These are phyloP conservation scores for Pseudogymnoascus destructans DNA, from an alignment of 2,329 filamentous ascomycete genomes.

Conservation along the genomic window DNA sequence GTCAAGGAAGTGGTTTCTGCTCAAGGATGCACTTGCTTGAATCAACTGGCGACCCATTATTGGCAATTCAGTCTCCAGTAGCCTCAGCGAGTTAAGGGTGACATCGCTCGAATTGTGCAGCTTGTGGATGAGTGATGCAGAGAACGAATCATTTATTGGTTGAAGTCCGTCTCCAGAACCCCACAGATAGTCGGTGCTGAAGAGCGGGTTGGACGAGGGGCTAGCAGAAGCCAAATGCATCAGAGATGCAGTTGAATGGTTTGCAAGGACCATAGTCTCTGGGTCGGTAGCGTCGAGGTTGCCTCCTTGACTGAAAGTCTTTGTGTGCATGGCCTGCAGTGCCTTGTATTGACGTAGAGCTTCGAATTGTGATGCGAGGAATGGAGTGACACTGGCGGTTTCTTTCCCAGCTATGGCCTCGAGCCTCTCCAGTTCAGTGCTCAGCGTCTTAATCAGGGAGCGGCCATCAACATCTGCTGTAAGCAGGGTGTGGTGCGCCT, in stretches of 20 bases:
- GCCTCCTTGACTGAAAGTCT: conserved; percentile 1
- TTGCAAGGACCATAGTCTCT: conserved; percentile 23
- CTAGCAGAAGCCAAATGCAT: conserved; percentile 21
- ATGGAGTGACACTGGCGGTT: conserved; percentile 33
- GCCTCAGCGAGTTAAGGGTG: conserved; percentile 44
- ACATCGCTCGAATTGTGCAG: conserved; percentile 39
- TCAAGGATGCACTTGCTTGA: conserved; percentile 25
- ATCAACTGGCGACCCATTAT: conserved; percentile 39
- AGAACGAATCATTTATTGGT: conserved; percentile 36
- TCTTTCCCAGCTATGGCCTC: conserved; percentile 34
- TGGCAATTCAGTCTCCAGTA: conserved; percentile 53
- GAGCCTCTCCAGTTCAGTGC: conserved; percentile 38
- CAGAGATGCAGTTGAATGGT: conserved; percentile 21
- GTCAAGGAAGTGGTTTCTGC: conserved; percentile 34
- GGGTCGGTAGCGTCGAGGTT: not conserved
- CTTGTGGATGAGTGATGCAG: conserved; percentile 41
- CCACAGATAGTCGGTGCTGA: conserved; percentile 23
- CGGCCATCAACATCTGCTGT: conserved; percentile 25
- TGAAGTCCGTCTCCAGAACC: conserved; percentile 26
- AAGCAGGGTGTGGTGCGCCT: conserved; percentile 44
- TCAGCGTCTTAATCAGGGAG: conserved; percentile 35
- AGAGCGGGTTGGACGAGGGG: conserved; percentile 17
- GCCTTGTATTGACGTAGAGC: conserved; percentile 35
- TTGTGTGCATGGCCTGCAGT: conserved; percentile 14
- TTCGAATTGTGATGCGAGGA: conserved; percentile 44